Percentiles rank a stretch among this genome's conserved stretches.
These are phyloP conservation scores for Nakaseomyces kungkrabaensis DNA, from an alignment of 1,139 yeast genomes.

Conservation along the genomic window DNA sequence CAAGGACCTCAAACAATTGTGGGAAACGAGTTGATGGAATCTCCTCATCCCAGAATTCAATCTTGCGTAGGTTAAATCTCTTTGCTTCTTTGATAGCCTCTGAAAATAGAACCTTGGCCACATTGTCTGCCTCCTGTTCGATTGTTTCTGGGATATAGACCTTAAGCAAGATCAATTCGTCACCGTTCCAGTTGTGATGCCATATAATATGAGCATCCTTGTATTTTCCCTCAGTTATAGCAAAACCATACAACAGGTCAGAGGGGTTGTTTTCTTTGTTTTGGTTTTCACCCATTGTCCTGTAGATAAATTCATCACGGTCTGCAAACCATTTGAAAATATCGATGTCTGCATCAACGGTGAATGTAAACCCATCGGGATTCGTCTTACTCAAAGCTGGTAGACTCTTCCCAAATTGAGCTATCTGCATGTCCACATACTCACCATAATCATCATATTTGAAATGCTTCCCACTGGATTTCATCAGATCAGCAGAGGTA, in stretches of 20 bases:
- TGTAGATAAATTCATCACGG: conserved; percentile 34
- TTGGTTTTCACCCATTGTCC: conserved; percentile 7
- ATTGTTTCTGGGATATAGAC: conserved; percentile 15
- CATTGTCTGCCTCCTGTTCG: conserved; percentile 11
- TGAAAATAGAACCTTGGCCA: conserved; percentile 14
- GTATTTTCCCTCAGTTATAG: conserved; percentile 12
- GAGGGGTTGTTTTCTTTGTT: conserved; percentile 9
- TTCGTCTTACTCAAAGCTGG: conserved; percentile 26
- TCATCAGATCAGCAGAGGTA: neutral
- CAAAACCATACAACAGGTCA: conserved; percentile 29
- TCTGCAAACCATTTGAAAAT: conserved; percentile 36
- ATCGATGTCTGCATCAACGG: conserved; percentile 33
- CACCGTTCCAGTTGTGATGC: conserved; percentile 38
- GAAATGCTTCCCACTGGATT: conserved; percentile 22
- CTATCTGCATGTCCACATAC: conserved; percentile 28
- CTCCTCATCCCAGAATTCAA: conserved; percentile 29
- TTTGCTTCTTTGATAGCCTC: conserved; percentile 21
- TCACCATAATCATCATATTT: conserved; percentile 30
- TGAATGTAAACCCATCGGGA: conserved; percentile 26
- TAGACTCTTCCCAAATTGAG: conserved; percentile 22
- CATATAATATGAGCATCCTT: conserved; percentile 34
- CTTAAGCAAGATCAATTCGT: conserved; percentile 30
- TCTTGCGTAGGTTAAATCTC: conserved; percentile 9
- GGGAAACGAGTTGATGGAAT: conserved; percentile 19
- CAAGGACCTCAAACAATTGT: conserved; percentile 12